Evolutionary conservation across 2,329 filamentous ascomycete genomes (phyloP).

Genomic region (Podosphaera aphanis): DNA sequence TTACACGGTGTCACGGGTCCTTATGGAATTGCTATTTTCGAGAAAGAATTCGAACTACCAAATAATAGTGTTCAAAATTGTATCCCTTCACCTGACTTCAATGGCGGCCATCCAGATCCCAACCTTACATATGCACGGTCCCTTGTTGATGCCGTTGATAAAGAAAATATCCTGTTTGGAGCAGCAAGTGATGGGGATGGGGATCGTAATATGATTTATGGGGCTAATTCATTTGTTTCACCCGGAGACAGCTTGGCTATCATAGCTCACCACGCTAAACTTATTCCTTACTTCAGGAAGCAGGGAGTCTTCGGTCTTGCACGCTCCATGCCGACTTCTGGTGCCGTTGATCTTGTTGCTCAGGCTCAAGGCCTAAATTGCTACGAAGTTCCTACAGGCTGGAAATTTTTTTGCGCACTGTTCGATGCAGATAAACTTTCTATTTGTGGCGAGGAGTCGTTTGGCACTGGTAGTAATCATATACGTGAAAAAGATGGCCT

Average conservation of each 20-base stretch:
- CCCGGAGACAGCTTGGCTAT: conserved; percentile 94
- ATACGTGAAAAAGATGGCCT: conserved; percentile 97
- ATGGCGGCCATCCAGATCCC: conserved; percentile 88
- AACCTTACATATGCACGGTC: conserved; percentile 95
- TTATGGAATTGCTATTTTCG: conserved; percentile 86
- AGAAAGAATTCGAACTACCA: conserved; percentile 71
- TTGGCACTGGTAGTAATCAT: conserved; percentile 94
- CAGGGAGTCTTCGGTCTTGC: conserved; percentile 89
- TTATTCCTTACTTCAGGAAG: conserved; percentile 97
- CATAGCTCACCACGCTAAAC: conserved; percentile 85
- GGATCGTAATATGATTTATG: conserved; percentile 99
- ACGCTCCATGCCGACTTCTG: conserved; percentile 91
- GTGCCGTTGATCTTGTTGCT: conserved; percentile 84
- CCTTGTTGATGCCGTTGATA: conserved; percentile 80
- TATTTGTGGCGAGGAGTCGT: conserved; percentile 96
- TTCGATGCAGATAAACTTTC: conserved; percentile 91
- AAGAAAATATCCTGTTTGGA: conserved; percentile 78
- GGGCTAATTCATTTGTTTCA: conserved; percentile 85
- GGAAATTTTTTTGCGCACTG: conserved; percentile 97
- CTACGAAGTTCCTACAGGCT: conserved; percentile 95
- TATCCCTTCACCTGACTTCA: conserved; percentile 78
- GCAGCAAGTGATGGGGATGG: conserved; percentile 92
- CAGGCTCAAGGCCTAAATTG: conserved; percentile 76
- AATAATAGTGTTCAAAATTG: conserved; percentile 71
- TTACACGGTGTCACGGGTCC: conserved; percentile 87